phyloP scores from a whole-genome alignment of 352 stramenopile species.

The Phytopythium delawarense region DNA sequence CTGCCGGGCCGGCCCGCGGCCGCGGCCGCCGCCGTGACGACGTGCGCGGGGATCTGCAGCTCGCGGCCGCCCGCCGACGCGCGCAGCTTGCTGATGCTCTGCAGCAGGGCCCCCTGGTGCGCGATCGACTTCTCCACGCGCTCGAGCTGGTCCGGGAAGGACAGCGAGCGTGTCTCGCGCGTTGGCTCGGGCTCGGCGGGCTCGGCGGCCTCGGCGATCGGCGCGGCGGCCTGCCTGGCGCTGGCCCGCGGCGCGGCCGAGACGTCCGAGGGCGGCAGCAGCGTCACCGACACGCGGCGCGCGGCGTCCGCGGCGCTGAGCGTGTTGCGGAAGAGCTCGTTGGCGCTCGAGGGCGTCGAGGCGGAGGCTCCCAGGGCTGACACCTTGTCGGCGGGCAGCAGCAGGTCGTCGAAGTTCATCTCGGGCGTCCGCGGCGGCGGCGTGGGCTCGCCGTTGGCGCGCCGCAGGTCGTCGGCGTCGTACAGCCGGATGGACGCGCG shows the following conservation, averaged over 20 bases:
- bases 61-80: constrained; percentile 12
- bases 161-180: constrained; percentile 27
- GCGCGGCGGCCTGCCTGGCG: not conserved
- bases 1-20: not conserved
- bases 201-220: constrained; percentile 12
- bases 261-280: constrained; percentile 3
- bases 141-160: constrained; percentile 47
- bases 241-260: not conserved
- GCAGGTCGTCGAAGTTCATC: constrained; percentile 45
- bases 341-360: not conserved
- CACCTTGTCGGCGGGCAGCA: constrained; percentile 17
- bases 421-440: constrained; percentile 19
- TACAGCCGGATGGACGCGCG: constrained; percentile 38
- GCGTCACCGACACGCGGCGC: constrained; percentile 5
- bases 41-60: not conserved
- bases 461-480: constrained; percentile 33
- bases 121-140: constrained; percentile 60
- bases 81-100: constrained; percentile 44
- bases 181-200: constrained; percentile 13
- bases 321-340: constrained; percentile 11
- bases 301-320: constrained; percentile 6
- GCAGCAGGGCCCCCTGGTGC: constrained; percentile 56
- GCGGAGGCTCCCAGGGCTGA: not conserved
- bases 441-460: constrained; percentile 21
- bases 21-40: not conserved